Conservation (phyloP, 2,329 filamentous ascomycete genomes). For the Aspergillus candidus region DNA sequence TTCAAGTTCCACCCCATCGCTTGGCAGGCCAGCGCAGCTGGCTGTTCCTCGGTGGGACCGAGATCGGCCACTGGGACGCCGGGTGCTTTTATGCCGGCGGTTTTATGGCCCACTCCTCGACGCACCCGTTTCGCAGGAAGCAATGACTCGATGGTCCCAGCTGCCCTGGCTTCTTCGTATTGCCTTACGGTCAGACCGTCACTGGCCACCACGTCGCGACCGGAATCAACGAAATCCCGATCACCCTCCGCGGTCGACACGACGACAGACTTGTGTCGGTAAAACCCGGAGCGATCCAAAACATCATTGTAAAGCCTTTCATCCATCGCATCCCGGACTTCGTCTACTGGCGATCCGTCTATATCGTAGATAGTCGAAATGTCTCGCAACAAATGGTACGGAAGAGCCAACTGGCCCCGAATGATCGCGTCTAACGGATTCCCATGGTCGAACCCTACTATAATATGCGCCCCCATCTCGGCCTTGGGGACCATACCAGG, state of each 20-base stretch:
- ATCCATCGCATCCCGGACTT: constrained; percentile 70
- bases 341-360: constrained; percentile 60
- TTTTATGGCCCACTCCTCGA: constrained; percentile 40
- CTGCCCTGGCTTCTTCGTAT: constrained; percentile 63
- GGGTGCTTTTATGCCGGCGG: constrained; percentile 47
- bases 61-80: constrained; percentile 50
- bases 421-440: constrained; percentile 91
- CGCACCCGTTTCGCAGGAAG: constrained; percentile 40
- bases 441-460: constrained; percentile 91
- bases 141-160: constrained; percentile 45
- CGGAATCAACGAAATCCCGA: constrained; percentile 71
- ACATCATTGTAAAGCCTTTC: constrained; percentile 95
- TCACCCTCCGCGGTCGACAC: constrained; percentile 75
- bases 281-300: constrained; percentile 82
- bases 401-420: constrained; percentile 79
- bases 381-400: constrained; percentile 74
- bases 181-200: constrained; percentile 65
- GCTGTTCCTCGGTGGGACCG: constrained; percentile 61
- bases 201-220: constrained; percentile 68
- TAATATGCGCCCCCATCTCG: constrained; percentile 97
- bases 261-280: constrained; percentile 69
- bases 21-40: constrained; percentile 70
- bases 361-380: constrained; percentile 82
- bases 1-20: constrained; percentile 77
- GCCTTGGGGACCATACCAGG: constrained; percentile 64